A percentile compares a stretch with the other conserved stretches of the same genome.
Conservation (phyloP, 2,329 filamentous ascomycete species). For the Botrytis pseudocinerea region DNA sequence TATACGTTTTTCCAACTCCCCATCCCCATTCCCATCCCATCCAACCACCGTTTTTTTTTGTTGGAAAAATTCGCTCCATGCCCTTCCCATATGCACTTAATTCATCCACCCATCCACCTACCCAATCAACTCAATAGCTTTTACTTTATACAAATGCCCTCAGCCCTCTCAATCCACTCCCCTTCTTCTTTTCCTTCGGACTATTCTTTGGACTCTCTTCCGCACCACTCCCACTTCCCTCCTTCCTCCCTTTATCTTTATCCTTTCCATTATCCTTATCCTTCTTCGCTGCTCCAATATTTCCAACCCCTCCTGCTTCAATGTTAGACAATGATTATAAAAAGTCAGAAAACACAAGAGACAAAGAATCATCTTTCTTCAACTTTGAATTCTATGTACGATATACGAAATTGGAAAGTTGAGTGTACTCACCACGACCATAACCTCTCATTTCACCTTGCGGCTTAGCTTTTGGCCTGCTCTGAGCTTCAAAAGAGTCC, state of each 20-base stretch:
- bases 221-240: constrained; percentile 24
- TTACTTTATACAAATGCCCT: constrained; percentile 19
- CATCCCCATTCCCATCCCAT: not conserved
- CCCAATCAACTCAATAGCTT: constrained; percentile 11
- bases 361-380: not conserved
- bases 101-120: not conserved
- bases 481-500: constrained; percentile 42
- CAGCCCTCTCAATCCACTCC: constrained; percentile 1
- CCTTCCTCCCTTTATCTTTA: constrained; percentile 12
- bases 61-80: not conserved
- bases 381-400: not conserved
- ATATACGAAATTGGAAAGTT: not conserved
- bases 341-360: constrained; percentile 1
- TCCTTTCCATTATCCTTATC: constrained; percentile 21
- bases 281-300: constrained; percentile 10
- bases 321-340: constrained; percentile 14
- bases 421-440: constrained; percentile 51
- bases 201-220: constrained; percentile 28
- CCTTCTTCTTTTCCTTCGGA: constrained; percentile 18
- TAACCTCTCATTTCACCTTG: constrained; percentile 53
- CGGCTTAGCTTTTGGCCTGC: constrained; percentile 48
- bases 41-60: constrained; percentile 3
- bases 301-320: constrained; percentile 18
- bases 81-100: constrained; percentile 9
- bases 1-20: constrained; percentile 18